Conservation (phyloP, 1,139 yeast species). For the Nematodospora anomalae region DNA sequence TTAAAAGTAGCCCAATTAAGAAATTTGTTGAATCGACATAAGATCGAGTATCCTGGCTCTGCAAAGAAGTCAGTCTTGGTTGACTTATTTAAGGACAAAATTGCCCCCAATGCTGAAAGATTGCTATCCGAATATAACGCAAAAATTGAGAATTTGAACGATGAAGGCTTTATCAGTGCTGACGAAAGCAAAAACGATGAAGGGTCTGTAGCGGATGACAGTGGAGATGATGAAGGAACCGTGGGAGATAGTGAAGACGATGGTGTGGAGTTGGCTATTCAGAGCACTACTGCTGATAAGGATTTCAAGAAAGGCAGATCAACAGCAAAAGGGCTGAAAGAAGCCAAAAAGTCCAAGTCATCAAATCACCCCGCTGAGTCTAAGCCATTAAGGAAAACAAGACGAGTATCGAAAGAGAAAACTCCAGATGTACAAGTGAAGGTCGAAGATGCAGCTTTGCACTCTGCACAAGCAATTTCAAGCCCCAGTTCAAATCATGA, state of each 20-base stretch:
- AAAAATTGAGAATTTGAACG: conserved; percentile 21
- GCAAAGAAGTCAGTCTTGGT: conserved; percentile 66
- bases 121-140: conserved; percentile 24
- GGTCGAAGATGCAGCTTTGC: background rate
- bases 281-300: background rate
- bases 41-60: conserved; percentile 55
- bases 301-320: background rate
- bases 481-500: background rate
- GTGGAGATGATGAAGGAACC: conserved; percentile 2
- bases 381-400: conserved; percentile 1
- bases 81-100: conserved; percentile 48
- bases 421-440: background rate
- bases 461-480: background rate
- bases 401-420: conserved; percentile 3
- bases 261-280: background rate
- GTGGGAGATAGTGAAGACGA: background rate
- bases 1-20: conserved; percentile 67
- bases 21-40: conserved; percentile 56
- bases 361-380: background rate
- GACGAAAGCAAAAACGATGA: background rate
- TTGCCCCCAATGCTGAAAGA: conserved; percentile 39
- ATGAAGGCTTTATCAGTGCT: conserved; percentile 22
- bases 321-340: background rate
- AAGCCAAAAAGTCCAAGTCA: background rate
- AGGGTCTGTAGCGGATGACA: too few species aligned